A percentile compares a stretch with the other conserved stretches of the same genome.
Evolutionary conservation across 225 moss, liverwort and hornwort genomes (phyloP).

Genomic region (Physcomitrellopsis africana): DNA sequence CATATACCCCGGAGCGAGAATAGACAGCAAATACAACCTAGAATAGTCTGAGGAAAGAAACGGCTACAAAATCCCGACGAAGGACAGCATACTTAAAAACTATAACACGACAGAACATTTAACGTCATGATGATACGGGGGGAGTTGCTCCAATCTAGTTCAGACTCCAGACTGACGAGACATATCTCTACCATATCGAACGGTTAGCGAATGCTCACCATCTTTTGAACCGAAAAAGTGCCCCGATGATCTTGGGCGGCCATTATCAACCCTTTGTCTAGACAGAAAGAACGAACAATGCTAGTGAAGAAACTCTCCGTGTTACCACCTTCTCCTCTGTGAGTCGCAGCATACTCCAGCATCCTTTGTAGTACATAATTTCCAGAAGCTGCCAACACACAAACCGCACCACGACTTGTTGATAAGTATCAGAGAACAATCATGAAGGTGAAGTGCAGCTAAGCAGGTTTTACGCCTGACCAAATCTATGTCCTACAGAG

Average conservation of each 20-base stretch:
- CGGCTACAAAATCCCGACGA: background rate
- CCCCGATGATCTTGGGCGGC: conserved; percentile 52
- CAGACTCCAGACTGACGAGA: background rate
- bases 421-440: conserved; percentile 3
- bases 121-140: background rate
- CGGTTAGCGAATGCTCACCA: conserved; percentile 23
- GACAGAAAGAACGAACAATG: conserved; percentile 49
- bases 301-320: conserved; percentile 51
- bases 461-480: background rate
- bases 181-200: background rate
- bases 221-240: conserved; percentile 57
- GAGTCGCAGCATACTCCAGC: conserved; percentile 53
- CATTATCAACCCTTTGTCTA: conserved; percentile 48
- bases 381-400: conserved; percentile 45
- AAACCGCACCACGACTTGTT: conserved; percentile 12
- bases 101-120: background rate
- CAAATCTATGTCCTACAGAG: background rate
- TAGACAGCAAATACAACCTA: background rate
- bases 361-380: conserved; percentile 55
- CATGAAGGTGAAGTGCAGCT: background rate
- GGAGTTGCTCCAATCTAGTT: background rate
- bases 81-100: conserved; percentile 1
- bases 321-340: conserved; percentile 51
- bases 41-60: background rate
- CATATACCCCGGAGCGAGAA: background rate